phyloP scores from a whole-genome alignment of 129 eudicot genomes.

The Pittosporum tobira region DNA sequence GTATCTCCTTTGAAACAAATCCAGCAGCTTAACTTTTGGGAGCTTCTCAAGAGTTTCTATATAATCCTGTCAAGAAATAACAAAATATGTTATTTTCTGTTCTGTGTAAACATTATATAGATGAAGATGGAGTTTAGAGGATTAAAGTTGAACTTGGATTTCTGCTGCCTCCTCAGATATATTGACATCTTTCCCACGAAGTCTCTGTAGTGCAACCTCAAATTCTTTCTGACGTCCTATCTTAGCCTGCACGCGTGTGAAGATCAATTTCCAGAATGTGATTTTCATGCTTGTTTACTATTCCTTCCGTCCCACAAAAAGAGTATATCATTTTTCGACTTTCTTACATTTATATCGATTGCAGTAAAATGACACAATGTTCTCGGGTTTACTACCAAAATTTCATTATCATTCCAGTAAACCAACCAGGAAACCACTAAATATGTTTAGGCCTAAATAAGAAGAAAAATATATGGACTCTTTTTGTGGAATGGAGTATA shows the following conservation, averaged over 20 bases:
- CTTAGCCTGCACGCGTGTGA: conserved; percentile 48
- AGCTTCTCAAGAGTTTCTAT: conserved; percentile 64
- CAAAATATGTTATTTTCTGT: conserved; percentile 12
- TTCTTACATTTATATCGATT: too few species aligned
- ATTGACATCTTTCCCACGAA: conserved; percentile 68
- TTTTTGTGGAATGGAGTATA: too few species aligned
- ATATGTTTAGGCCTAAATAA: too few species aligned
- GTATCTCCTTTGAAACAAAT: conserved; percentile 79
- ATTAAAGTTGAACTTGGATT: conserved; percentile 49
- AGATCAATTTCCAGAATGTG: background rate
- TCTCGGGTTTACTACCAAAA: too few species aligned
- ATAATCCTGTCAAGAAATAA: conserved; percentile 46
- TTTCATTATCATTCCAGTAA: too few species aligned
- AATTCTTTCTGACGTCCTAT: conserved; percentile 58
- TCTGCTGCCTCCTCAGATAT: conserved; percentile 75
- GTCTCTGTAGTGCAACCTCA: conserved; percentile 59
- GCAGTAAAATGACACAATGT: too few species aligned
- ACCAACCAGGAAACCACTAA: too few species aligned
- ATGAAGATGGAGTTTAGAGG: background rate
- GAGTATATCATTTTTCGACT: too few species aligned
- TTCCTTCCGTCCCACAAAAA: too few species aligned
- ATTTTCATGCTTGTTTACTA: background rate
- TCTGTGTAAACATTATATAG: background rate
- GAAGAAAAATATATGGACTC: too few species aligned
- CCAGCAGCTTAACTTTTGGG: conserved; percentile 64